These are phyloP conservation scores for Tolypocladium sp. DNA, from an alignment of 2,329 filamentous ascomycete species.

Conservation along the genomic window DNA sequence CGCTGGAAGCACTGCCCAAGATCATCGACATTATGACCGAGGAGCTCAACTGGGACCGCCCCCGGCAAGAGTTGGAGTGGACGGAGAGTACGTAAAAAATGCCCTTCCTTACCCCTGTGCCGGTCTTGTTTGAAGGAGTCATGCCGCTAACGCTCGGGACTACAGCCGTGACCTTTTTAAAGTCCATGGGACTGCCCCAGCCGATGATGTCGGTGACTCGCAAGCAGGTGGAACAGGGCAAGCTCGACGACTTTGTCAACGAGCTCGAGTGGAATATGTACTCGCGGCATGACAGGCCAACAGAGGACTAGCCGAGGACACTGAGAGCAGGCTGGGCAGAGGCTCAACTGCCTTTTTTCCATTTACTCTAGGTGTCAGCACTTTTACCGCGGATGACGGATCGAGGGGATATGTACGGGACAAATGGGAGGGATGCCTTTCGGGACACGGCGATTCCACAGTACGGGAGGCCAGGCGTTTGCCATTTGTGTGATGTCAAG, in stretches of 20 bases:
- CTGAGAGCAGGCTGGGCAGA: background rate
- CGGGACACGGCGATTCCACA: background rate
- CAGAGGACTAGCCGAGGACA: slow-evolving; percentile 14
- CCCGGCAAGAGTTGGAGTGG: slow-evolving; percentile 73
- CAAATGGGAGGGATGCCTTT: background rate
- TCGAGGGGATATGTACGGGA: background rate
- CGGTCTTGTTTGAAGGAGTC: background rate
- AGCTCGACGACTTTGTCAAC: slow-evolving; percentile 47
- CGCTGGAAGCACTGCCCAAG: slow-evolving; percentile 72
- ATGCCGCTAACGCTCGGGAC: background rate
- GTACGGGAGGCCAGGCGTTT: background rate
- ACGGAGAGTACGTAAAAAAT: slow-evolving; percentile 48
- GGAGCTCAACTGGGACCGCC: slow-evolving; percentile 69
- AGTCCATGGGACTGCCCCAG: slow-evolving; percentile 57
- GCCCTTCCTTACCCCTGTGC: background rate
- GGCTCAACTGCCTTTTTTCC: background rate
- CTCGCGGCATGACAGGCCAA: slow-evolving; percentile 47
- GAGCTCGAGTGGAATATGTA: slow-evolving; percentile 54
- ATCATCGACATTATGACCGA: slow-evolving; percentile 85
- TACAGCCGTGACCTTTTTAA: slow-evolving; percentile 49
- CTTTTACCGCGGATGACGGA: background rate
- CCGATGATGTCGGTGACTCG: slow-evolving; percentile 49
- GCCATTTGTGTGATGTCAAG: background rate
- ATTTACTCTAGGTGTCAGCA: background rate
- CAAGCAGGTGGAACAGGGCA: slow-evolving; percentile 51